A percentile compares a stretch with the other conserved stretches of the same genome.
phyloP scores from a whole-genome alignment of 257 asterid species.

The Lantana camara region DNA sequence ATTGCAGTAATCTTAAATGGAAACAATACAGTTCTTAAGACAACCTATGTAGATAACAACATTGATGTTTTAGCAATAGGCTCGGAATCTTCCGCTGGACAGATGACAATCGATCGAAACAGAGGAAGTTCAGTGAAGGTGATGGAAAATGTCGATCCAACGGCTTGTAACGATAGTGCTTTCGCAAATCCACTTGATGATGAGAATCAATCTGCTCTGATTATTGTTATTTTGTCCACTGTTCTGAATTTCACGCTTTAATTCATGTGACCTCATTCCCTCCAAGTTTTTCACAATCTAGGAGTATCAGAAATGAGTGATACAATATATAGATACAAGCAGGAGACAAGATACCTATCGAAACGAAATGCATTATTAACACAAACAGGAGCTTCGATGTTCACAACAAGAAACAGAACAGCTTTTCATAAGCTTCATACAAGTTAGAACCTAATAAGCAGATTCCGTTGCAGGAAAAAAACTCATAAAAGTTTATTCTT shows the following conservation, averaged over 20 bases:
- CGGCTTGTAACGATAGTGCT: conserved; percentile 43
- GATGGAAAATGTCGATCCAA: conserved; percentile 54
- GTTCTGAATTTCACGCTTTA: no score
- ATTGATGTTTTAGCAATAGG: conserved; percentile 56
- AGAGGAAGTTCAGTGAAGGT: conserved; percentile 57
- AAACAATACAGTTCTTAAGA: conserved; percentile 40
- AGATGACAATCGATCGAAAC: conserved; percentile 33
- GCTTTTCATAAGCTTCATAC: conserved; percentile 2
- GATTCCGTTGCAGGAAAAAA: conserved; percentile 18
- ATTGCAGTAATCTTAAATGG: conserved; percentile 66
- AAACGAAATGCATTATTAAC: conserved; percentile 25
- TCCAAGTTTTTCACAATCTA: no score
- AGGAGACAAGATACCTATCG: not conserved
- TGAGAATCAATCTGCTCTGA: conserved; percentile 59
- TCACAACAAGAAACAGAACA: conserved; percentile 19
- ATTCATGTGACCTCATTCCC: no score
- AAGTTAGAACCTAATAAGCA: conserved; percentile 9
- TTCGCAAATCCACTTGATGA: conserved; percentile 59
- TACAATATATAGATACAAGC: no score
- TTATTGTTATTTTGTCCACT: no score
- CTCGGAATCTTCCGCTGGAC: conserved; percentile 63
- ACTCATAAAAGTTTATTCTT: conserved; percentile 19
- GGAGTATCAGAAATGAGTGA: not conserved
- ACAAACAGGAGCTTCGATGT: conserved; percentile 19
- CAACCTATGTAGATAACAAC: conserved; percentile 37